Conservation (phyloP, 176 grass and related monocot species). For the Aegilops sharonensis region DNA sequence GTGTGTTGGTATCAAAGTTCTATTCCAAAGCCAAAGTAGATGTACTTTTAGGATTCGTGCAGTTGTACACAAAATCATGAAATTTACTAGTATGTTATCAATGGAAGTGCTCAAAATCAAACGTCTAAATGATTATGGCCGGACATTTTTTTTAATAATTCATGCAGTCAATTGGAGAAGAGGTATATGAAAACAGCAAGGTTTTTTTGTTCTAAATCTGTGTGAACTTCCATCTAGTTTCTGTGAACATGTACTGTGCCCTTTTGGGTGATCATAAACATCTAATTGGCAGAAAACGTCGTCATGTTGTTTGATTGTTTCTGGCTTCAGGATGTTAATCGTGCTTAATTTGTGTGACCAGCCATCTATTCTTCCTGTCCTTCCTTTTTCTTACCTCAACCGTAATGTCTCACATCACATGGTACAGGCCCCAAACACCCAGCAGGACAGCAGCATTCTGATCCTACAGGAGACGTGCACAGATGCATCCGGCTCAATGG, state of each 20-base stretch:
- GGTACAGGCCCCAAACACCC: constrained; percentile 50
- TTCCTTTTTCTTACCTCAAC: not conserved
- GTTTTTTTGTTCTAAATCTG: not conserved
- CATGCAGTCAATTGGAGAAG: not conserved
- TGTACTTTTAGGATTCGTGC: not conserved
- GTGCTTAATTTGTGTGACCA: not conserved
- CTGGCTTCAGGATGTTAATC: not conserved
- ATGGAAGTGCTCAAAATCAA: not conserved
- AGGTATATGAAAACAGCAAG: too few relatives aligned
- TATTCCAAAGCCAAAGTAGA: not conserved
- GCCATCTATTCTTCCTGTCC: not conserved
- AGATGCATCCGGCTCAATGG: constrained; percentile 76
- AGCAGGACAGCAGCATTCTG: constrained; percentile 87
- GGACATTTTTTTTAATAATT: not conserved
- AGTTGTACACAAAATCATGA: not conserved
- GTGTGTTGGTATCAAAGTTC: not conserved
- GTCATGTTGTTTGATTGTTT: not conserved
- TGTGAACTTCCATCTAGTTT: constrained; percentile 10
- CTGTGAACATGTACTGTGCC: not conserved
- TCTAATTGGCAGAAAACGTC: not conserved
- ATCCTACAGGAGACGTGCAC: constrained; percentile 85
- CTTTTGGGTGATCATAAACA: not conserved
- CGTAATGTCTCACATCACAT: not conserved
- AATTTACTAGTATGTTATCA: not conserved
- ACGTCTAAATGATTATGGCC: not conserved